Base-by-base conservation (phyloP, 805 yeast genomes). In the Metschnikowia chrysomelidarum region DNA sequence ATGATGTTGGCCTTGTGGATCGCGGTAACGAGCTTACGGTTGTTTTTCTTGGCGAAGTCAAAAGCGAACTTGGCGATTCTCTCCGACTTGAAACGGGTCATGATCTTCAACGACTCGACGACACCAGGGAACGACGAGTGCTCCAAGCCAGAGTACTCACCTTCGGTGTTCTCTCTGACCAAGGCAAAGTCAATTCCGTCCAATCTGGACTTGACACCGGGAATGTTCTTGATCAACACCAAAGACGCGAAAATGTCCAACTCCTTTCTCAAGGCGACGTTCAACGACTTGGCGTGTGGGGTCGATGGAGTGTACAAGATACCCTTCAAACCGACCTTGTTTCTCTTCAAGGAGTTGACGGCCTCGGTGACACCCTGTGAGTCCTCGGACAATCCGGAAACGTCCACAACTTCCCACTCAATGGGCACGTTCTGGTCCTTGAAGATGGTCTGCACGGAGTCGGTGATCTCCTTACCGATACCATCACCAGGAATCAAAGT, bases 1-100 rank as follows among this genome's bases (percentile, higher is more conserved):
- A 91, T 91, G 60, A 91, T 91, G 78, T 93, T 93, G 51, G 98
- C 98, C 73, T 91, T 91, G 81, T 91, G 98, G 59, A 91, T 93
- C 52, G 96, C 96, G 35, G 97, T 88, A 44, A 91, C 98, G 53
- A 77, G 69, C 66, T 83, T 80, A 74, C 98, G 87, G 75, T 84
- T 78, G 76, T 93, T 86, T 71, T 82, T 87, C 62, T 76, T 72
- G 47, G 98, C 98, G 54, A 85, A 91, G 70, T 91, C 98, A 58
- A 87, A 91, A 25, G 98, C 98, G 57, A 91, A 91, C 69, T 89
- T 84, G 52, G 96, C 97, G 53, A 91, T 86, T 72, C 98, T 82
- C 77, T 93, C 98, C 39, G 96, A 83, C 73, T 91, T 89, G 71
- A 77, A 76, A 69, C 86, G 81, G 54, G 98, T 91, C 74, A 91